Conservation (phyloP, 139 green algal genomes). For the Chlorella sp. region DNA sequence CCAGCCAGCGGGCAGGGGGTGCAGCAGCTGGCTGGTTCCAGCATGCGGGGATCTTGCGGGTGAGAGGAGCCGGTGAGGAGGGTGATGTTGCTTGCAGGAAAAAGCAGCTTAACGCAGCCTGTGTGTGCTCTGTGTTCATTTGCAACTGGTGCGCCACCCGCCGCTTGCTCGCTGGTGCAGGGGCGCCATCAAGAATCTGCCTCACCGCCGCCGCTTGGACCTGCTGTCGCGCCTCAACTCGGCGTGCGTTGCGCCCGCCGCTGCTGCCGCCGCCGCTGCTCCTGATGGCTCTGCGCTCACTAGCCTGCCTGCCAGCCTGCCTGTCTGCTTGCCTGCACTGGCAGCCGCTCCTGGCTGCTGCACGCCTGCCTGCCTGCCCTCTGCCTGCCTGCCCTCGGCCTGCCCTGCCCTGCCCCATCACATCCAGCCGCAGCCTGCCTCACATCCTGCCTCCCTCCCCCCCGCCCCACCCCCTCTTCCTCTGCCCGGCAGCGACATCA, state of each 20-base stretch:
- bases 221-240: slow-evolving; percentile 36
- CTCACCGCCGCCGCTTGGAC: slow-evolving; percentile 2
- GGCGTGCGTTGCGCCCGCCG: not conserved
- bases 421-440: too few relatives aligned
- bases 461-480: not conserved
- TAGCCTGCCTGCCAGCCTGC: not conserved
- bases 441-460: not conserved
- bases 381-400: not conserved
- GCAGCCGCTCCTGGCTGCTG: too few relatives aligned
- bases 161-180: slow-evolving; percentile 21
- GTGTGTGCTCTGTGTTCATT: too few relatives aligned
- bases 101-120: too few relatives aligned
- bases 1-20: too few relatives aligned
- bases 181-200: slow-evolving; percentile 39
- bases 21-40: too few relatives aligned
- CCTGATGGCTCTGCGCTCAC: not conserved
- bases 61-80: too few relatives aligned
- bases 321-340: too few relatives aligned
- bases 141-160: too few relatives aligned
- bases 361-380: not conserved
- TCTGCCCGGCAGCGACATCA: slow-evolving; percentile 35
- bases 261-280: not conserved
- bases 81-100: too few relatives aligned
- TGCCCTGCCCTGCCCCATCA: not conserved
- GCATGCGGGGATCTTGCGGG: too few relatives aligned